Evolutionary conservation across 1,139 yeast species (phyloP).

Genomic region (Geotrichum macrosporum): DNA sequence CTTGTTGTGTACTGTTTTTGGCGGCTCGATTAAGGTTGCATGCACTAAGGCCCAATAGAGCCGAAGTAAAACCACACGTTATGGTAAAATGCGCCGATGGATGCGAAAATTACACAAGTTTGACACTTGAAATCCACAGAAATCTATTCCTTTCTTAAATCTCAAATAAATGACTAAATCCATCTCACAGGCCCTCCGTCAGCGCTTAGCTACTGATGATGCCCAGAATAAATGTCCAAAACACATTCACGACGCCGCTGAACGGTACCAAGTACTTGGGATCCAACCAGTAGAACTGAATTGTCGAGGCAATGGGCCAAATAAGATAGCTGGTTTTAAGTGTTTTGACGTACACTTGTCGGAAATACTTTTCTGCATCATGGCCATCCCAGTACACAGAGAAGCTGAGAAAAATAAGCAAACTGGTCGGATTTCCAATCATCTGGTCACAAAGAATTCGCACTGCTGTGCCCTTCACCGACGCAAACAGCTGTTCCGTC

Average conservation of each 20-base stretch:
- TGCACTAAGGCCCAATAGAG: too few relatives aligned
- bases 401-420: slow-evolving; percentile 34
- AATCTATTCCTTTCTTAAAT: too few relatives aligned
- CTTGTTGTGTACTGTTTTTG: too few relatives aligned
- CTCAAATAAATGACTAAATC: too few relatives aligned
- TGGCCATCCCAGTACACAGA: slow-evolving; percentile 40
- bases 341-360: slow-evolving; percentile 30
- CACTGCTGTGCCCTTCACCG: slow-evolving; percentile 26
- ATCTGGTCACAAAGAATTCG: slow-evolving; percentile 36
- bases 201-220: slow-evolving; percentile 22
- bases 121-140: too few relatives aligned
- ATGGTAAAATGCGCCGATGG: too few relatives aligned
- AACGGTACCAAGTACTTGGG: slow-evolving; percentile 36
- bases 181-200: too few relatives aligned
- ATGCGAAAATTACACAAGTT: too few relatives aligned
- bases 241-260: slow-evolving; percentile 35
- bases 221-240: slow-evolving; percentile 39
- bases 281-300: slow-evolving; percentile 35
- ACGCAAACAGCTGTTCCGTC: slow-evolving; percentile 35
- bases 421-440: slow-evolving; percentile 37
- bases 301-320: slow-evolving; percentile 39
- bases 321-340: slow-evolving; percentile 35
- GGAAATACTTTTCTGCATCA: slow-evolving; percentile 35
- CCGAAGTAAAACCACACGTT: too few relatives aligned
- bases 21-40: too few relatives aligned